Percentiles rank a stretch among this genome's conserved stretches.
These are phyloP conservation scores for Citrus sp. DNA, from an alignment of 345 rosid species.

Conservation along the genomic window DNA sequence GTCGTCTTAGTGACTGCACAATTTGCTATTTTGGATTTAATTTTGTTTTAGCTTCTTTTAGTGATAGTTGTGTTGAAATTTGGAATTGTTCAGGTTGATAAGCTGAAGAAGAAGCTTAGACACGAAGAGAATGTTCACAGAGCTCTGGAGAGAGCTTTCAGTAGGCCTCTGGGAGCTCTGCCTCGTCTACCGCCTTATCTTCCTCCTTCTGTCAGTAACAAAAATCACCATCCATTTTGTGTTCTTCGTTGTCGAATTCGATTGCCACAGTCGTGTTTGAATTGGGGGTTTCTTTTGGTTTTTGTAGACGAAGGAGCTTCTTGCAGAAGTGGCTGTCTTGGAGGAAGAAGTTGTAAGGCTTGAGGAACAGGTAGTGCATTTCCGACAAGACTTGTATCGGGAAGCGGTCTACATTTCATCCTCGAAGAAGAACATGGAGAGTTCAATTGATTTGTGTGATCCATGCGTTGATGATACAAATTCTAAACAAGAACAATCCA, in stretches of 20 bases:
- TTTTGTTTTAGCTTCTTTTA: background rate
- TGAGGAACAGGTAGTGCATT: constrained; percentile 75
- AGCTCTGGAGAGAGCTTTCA: constrained; percentile 87
- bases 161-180: constrained; percentile 82
- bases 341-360: constrained; percentile 89
- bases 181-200: constrained; percentile 95
- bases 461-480: constrained; percentile 19
- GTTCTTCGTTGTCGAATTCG: background rate
- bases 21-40: background rate
- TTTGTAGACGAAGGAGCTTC: constrained; percentile 72
- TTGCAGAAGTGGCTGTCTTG: constrained; percentile 93
- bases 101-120: constrained; percentile 77
- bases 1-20: background rate
- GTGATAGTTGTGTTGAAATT: background rate
- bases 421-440: constrained; percentile 42
- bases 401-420: constrained; percentile 65
- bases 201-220: constrained; percentile 66
- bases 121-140: constrained; percentile 81
- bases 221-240: constrained; percentile 7
- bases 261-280: background rate
- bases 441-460: constrained; percentile 27
- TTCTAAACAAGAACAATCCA: constrained; percentile 28
- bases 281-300: constrained; percentile 25
- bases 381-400: constrained; percentile 67
- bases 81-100: constrained; percentile 57